These are phyloP conservation scores for Stramenopiles sp. DNA, from an alignment of 352 stramenopile genomes.

Conservation along the genomic window DNA sequence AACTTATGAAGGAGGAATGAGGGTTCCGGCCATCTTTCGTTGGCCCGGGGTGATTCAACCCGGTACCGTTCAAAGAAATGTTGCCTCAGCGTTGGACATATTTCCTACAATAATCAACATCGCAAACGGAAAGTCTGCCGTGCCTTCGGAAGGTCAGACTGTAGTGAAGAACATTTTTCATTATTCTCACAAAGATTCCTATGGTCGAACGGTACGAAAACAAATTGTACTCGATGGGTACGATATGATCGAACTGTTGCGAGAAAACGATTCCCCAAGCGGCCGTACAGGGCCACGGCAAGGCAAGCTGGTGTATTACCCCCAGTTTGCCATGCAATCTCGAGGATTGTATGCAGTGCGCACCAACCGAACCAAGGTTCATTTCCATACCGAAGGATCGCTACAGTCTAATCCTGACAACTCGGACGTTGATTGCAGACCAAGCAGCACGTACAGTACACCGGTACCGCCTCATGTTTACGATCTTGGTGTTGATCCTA, in stretches of 20 bases:
- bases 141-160: not conserved
- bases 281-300: not conserved
- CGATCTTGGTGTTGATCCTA: not conserved
- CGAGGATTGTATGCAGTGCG: not conserved
- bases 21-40: not conserved
- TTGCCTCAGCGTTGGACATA: not conserved
- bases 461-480: not conserved
- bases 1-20: constrained; percentile 10
- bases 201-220: no score
- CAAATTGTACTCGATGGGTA: not conserved
- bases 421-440: not conserved
- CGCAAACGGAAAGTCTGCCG: not conserved
- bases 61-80: not conserved
- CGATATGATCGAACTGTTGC: not conserved
- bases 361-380: not conserved
- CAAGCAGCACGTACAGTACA: not conserved
- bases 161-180: no score
- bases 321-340: not conserved
- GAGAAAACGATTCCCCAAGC: not conserved
- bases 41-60: not conserved
- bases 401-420: not conserved
- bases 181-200: no score
- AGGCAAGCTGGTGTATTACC: not conserved
- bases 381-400: not conserved
- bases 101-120: not conserved